These are phyloP conservation scores for Kodamaea sp. DNA, from an alignment of 1,139 yeast genomes.

Conservation along the genomic window DNA sequence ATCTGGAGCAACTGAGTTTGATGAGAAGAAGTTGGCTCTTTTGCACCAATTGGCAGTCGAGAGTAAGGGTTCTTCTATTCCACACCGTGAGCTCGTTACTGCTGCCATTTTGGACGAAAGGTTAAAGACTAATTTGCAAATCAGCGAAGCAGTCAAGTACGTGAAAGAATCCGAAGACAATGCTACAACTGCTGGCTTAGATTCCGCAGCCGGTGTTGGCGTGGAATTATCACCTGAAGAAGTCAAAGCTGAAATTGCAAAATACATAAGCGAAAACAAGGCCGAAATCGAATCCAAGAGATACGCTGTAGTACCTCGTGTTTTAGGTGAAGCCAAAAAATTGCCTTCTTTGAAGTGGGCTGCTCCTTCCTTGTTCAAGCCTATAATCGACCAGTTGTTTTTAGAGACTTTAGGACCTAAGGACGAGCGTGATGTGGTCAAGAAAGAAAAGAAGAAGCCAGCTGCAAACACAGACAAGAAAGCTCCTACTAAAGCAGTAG, in stretches of 20 bases:
- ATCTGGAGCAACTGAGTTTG: slow-evolving; percentile 26
- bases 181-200: slow-evolving; percentile 46
- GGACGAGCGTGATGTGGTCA: slow-evolving; percentile 87
- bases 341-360: slow-evolving; percentile 89
- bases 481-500: slow-evolving; percentile 23
- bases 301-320: slow-evolving; percentile 72
- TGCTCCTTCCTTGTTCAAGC: slow-evolving; percentile 80
- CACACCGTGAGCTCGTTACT: slow-evolving; percentile 53
- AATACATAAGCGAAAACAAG: slow-evolving; percentile 60
- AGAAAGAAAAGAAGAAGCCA: slow-evolving; percentile 59
- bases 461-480: slow-evolving; percentile 24
- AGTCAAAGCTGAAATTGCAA: slow-evolving; percentile 56
- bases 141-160: slow-evolving; percentile 79
- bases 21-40: slow-evolving; percentile 58
- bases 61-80: slow-evolving; percentile 47
- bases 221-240: slow-evolving; percentile 66
- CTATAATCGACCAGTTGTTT: slow-evolving; percentile 76
- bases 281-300: slow-evolving; percentile 66
- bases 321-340: slow-evolving; percentile 75
- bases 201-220: slow-evolving; percentile 79
- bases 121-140: slow-evolving; percentile 68
- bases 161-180: slow-evolving; percentile 50
- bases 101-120: slow-evolving; percentile 64
- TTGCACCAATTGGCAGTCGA: slow-evolving; percentile 78
- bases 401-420: slow-evolving; percentile 82